phyloP scores from a whole-genome alignment of 106 monocot genomes.

The Apostasia shenzhenica region DNA sequence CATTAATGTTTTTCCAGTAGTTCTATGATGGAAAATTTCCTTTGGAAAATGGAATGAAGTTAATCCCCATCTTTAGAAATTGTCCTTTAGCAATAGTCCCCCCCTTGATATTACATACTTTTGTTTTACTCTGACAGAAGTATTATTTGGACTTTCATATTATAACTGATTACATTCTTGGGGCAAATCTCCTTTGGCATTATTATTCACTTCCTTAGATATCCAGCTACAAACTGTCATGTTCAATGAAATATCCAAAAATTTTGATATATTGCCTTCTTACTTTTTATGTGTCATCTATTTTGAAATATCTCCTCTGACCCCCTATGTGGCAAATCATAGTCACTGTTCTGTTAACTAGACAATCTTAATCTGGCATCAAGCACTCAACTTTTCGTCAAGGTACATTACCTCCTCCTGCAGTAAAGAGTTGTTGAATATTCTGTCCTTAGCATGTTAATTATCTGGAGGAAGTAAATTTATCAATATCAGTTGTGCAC shows the following conservation, averaged over 20 bases:
- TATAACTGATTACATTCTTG: no score
- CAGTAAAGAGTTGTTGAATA: neutral
- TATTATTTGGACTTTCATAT: no score
- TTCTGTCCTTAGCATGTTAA: neutral
- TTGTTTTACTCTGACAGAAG: no score
- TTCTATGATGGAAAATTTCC: neutral
- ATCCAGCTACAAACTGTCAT: no score
- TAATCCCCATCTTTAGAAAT: slow-evolving; percentile 7
- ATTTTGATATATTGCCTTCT: neutral
- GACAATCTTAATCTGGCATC: neutral
- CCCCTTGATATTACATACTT: neutral
- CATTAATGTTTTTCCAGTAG: neutral
- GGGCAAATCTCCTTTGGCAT: neutral
- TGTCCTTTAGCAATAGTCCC: slow-evolving; percentile 18
- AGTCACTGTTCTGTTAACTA: neutral
- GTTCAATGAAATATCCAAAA: no score
- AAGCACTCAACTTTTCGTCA: neutral
- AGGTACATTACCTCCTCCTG: no score
- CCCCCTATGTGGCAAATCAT: neutral
- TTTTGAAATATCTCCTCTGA: neutral
- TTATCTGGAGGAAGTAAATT: neutral
- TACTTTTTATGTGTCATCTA: neutral
- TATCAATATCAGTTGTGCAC: neutral
- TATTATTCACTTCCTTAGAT: neutral
- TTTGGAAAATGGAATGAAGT: slow-evolving; percentile 7